Percentiles rank a stretch among this genome's conserved stretches.
phyloP scores from a whole-genome alignment of 1,284 basidiomycete species.

The Amylostereum areolatum region DNA sequence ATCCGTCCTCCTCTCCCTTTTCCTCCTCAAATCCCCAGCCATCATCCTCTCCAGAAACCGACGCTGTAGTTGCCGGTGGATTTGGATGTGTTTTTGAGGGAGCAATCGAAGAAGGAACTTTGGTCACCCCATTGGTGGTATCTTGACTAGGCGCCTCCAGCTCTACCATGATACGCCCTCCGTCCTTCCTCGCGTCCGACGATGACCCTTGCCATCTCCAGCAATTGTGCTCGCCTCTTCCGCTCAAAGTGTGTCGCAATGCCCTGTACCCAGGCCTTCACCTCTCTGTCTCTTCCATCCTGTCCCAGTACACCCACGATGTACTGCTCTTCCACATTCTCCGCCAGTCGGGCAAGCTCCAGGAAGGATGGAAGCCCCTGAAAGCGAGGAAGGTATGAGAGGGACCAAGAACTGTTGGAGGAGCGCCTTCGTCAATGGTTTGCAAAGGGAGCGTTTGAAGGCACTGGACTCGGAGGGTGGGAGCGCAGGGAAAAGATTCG shows the following conservation, averaged over 20 bases:
- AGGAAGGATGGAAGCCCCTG: slow-evolving; percentile 56
- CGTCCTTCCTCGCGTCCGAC: slow-evolving; percentile 31
- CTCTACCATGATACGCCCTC: slow-evolving; percentile 29
- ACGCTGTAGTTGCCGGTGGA: background rate
- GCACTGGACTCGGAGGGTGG: slow-evolving; percentile 36
- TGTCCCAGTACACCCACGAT: slow-evolving; percentile 46
- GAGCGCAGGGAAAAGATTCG: slow-evolving; percentile 48
- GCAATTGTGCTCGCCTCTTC: slow-evolving; percentile 53
- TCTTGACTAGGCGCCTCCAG: slow-evolving; percentile 10
- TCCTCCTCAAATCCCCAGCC: slow-evolving; percentile 30
- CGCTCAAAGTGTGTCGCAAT: slow-evolving; percentile 70
- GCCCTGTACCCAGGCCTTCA: slow-evolving; percentile 57
- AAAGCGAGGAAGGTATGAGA: slow-evolving; percentile 56
- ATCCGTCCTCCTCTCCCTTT: slow-evolving; percentile 34
- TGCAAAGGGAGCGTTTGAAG: slow-evolving; percentile 50
- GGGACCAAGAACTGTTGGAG: slow-evolving; percentile 63
- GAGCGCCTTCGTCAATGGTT: slow-evolving; percentile 51
- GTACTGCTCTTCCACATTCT: slow-evolving; percentile 56
- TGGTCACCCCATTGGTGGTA: background rate
- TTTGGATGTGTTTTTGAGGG: background rate
- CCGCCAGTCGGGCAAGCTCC: slow-evolving; percentile 44
- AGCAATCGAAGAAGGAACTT: background rate
- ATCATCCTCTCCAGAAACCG: slow-evolving; percentile 24
- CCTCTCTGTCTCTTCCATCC: slow-evolving; percentile 40
- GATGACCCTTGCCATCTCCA: slow-evolving; percentile 49